Evolutionary conservation across 2,329 filamentous ascomycete species (phyloP).

Genomic region (Fusarium setosum): DNA sequence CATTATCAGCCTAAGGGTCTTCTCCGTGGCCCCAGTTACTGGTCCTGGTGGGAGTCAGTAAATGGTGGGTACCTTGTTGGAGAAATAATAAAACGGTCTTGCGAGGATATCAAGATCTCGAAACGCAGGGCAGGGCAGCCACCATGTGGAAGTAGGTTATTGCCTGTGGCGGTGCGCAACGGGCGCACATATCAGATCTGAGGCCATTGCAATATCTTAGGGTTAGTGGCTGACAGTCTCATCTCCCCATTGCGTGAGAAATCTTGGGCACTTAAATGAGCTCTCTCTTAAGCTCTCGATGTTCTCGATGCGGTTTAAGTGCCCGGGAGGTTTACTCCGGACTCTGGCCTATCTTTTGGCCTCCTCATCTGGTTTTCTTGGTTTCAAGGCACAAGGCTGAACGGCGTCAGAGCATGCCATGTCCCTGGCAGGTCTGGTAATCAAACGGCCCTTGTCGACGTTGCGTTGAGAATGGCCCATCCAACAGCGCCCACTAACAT

Average conservation of each 20-base stretch:
- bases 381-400: conserved; percentile 27
- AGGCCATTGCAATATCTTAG: neutral
- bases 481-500: neutral
- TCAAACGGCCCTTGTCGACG: conserved; percentile 29
- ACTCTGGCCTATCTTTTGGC: neutral
- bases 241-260: neutral
- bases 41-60: neutral
- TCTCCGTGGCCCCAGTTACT: neutral
- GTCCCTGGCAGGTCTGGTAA: conserved; percentile 15
- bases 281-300: neutral
- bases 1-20: conserved; percentile 9
- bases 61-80: conserved; percentile 4
- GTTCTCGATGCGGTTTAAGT: neutral
- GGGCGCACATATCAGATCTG: no score
- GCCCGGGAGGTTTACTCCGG: conserved; percentile 28
- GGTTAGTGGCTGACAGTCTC: neutral
- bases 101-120: neutral
- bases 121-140: neutral
- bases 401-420: conserved; percentile 1
- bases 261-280: neutral
- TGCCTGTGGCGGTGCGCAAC: neutral
- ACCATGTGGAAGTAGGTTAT: no score
- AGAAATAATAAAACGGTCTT: neutral
- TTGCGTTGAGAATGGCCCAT: conserved; percentile 24
- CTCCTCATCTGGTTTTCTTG: neutral